Percentiles rank a stretch among this genome's conserved stretches.
phyloP scores from a whole-genome alignment of 306 rosid species.

The Trifolium dubium region DNA sequence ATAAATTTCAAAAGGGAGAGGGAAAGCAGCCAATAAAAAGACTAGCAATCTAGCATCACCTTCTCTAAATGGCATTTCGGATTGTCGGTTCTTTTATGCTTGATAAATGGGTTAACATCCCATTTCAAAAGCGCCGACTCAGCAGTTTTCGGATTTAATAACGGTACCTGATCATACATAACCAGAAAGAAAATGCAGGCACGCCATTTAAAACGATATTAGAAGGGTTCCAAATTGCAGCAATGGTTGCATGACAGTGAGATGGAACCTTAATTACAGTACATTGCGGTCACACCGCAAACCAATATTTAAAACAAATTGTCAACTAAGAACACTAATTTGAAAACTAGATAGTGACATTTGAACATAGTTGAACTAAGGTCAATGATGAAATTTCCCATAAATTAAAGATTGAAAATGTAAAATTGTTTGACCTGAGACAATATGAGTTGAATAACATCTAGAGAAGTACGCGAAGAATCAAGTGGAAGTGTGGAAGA shows the following conservation, averaged over 20 bases:
- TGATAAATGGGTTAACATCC: constrained; percentile 55
- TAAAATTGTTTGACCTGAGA: constrained; percentile 49
- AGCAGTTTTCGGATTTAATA: constrained; percentile 45
- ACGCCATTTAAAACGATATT: no score
- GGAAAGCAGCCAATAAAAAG: constrained; percentile 7
- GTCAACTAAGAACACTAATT: no score
- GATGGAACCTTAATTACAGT: no score
- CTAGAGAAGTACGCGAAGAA: constrained; percentile 51
- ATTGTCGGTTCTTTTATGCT: constrained; percentile 58
- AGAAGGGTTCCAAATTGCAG: no score
- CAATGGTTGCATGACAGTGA: no score
- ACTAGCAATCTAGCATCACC: constrained; percentile 45
- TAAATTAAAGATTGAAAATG: constrained; percentile 9
- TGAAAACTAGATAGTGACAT: no score
- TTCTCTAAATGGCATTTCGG: constrained; percentile 59
- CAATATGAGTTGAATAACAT: constrained; percentile 56
- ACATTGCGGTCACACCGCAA: no score
- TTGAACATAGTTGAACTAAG: no score
- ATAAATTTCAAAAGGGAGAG: constrained; percentile 13
- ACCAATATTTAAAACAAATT: no score
- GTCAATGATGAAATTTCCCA: no score
- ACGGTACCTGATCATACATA: constrained; percentile 48
- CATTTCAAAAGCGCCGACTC: constrained; percentile 53
- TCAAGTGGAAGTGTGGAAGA: constrained; percentile 54
- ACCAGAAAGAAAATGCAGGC: not conserved